Base-by-base conservation (phyloP, 2,329 filamentous ascomycete species). In the Dothideomycetes sp. region DNA sequence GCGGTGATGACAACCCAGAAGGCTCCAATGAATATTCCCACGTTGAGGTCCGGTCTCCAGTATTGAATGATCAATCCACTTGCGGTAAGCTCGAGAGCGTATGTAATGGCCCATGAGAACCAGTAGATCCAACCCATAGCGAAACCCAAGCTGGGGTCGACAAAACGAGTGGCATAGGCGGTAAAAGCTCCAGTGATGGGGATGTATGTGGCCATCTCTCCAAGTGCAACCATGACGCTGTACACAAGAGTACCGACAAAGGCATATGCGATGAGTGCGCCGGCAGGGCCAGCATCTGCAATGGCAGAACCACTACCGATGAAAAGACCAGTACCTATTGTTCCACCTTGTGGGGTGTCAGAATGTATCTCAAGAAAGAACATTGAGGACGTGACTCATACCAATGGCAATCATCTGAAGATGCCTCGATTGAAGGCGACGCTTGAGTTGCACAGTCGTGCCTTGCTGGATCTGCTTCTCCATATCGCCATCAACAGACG, bases 201-300 rank as follows among this genome's bases (percentile, higher is more conserved):
- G 37, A 81, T 67, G 63, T 75, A 79, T 22, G 76, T 69, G 16
- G 75, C 73, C 62, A 80, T 73, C 56, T 76, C 72, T 15, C 67
- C 68, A 18, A 65, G 57, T 1, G 56, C 61, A 35, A 68, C 69
- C 40, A 79, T 69, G 50, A 66, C 55, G 24, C 55, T 55, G 44
- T 60, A 61, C 34, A 72, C 56, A 47, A 71, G 44, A 15, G 67
- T 57, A 30, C 63, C 59, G 38, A 71, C 59, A 40, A 72, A 57
- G 8, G 54, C 48, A 49, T 62, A 65, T 47, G 64, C 62, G 44
- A 64, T 55, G 33, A 73, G 53, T 10, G 65, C 56, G 29, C 64
- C 64, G 10, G 60, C 57, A 19, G 66, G 64, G n/a, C 66, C 57
- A 37, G 53, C 58, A 18, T 47, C 56, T 27, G 56, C 52, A 9